These are phyloP conservation scores for Hypoxylon fragiforme DNA, from an alignment of 495 filamentous ascomycete genomes.

Conservation along the genomic window DNA sequence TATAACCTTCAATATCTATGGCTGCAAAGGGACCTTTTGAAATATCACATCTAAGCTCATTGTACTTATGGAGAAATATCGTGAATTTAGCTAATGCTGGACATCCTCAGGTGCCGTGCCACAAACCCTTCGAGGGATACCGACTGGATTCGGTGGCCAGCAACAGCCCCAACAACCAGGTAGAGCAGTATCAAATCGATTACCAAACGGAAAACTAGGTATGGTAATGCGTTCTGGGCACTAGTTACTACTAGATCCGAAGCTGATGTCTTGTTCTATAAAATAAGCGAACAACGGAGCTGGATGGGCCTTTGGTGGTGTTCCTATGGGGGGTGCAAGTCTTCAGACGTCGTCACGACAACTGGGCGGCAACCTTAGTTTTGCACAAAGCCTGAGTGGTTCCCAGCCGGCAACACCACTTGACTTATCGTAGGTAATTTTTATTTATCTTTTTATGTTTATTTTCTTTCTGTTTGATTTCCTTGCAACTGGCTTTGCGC, in stretches of 20 bases:
- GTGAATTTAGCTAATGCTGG: constrained; percentile 37
- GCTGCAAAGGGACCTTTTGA: too few relatives aligned
- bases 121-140: constrained; percentile 70
- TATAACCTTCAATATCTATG: too few relatives aligned
- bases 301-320: constrained; percentile 72
- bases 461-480: background rate
- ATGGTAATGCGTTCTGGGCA: constrained; percentile 27
- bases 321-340: constrained; percentile 70
- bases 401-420: constrained; percentile 75
- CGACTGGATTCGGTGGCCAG: constrained; percentile 66
- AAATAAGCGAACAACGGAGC: constrained; percentile 62
- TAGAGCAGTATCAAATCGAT: constrained; percentile 66
- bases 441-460: constrained; percentile 16
- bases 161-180: constrained; percentile 63
- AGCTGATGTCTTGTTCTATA: constrained; percentile 35
- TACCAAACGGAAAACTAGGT: constrained; percentile 80
- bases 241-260: constrained; percentile 25
- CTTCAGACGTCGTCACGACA: constrained; percentile 47
- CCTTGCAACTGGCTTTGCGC: background rate
- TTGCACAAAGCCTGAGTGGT: constrained; percentile 78
- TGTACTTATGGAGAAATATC: background rate
- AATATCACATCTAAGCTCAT: background rate
- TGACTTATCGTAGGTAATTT: constrained; percentile 83
- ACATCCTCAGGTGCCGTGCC: constrained; percentile 62
- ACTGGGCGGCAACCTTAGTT: constrained; percentile 71